A percentile compares a stretch with the other conserved stretches of the same genome.
phyloP scores from a whole-genome alignment of 495 filamentous ascomycete genomes.

The Trichoderma virens region DNA sequence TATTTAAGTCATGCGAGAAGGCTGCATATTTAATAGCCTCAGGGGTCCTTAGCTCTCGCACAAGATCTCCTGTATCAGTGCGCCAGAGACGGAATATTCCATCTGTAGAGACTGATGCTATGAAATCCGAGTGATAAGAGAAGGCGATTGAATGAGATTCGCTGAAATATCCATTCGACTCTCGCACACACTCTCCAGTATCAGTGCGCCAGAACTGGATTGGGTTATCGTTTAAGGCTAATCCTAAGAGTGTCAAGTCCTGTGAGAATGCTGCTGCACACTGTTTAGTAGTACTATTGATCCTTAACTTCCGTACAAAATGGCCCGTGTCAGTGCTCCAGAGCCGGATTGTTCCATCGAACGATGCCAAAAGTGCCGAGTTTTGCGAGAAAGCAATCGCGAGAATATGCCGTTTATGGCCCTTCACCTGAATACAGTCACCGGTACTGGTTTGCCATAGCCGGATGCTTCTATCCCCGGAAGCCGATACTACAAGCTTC shows the following conservation, averaged over 20 bases:
- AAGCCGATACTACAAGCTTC: not conserved
- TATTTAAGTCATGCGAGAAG: not conserved
- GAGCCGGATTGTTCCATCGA: not conserved
- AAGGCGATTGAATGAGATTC: not conserved
- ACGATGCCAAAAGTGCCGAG: not conserved
- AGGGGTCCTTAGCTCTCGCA: not conserved
- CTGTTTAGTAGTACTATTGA: not conserved
- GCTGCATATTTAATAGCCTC: too few species aligned
- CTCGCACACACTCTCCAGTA: not conserved
- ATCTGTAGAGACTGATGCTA: not conserved
- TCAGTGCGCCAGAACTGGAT: not conserved
- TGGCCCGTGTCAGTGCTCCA: not conserved
- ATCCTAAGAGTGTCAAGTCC: not conserved
- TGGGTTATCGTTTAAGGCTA: too few species aligned
- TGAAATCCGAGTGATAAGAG: not conserved
- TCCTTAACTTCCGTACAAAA: not conserved
- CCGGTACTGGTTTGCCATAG: slow-evolving; percentile 12
- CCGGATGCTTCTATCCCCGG: not conserved
- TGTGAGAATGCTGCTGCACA: not conserved
- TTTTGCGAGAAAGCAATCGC: slow-evolving; percentile 2
- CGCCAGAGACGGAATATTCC: not conserved
- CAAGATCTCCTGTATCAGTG: not conserved
- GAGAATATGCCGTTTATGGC: not conserved
- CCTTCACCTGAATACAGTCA: not conserved
- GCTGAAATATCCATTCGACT: not conserved